These are phyloP conservation scores for Rhododendron williamsianum DNA, from an alignment of 148 eudicot species.

Conservation along the genomic window DNA sequence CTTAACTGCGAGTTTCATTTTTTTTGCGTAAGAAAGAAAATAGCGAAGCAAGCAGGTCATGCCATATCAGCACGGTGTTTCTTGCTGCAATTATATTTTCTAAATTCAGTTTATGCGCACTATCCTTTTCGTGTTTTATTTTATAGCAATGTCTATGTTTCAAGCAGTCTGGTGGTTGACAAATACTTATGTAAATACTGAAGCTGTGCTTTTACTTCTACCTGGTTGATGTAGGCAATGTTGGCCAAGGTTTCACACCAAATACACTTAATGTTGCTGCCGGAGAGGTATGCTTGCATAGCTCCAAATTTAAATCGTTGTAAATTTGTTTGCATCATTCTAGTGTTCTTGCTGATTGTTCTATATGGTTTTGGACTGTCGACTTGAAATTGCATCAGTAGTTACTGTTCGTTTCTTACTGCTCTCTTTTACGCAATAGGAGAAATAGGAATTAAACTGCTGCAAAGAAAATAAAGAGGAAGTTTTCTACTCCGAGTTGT, in stretches of 20 bases:
- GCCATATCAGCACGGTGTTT: background rate
- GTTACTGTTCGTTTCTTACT: background rate
- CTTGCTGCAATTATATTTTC: background rate
- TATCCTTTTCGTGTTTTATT: background rate
- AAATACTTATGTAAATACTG: background rate
- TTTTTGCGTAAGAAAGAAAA: background rate
- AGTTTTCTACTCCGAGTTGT: background rate
- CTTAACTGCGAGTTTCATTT: background rate
- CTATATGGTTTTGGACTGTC: background rate
- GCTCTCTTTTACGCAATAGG: background rate
- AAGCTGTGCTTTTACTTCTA: constrained; percentile 5
- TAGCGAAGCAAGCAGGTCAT: background rate
- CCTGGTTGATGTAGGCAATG: constrained; percentile 33
- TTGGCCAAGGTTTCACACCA: constrained; percentile 43
- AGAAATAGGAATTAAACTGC: background rate
- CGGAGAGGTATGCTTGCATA: constrained; percentile 38
- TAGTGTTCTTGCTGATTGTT: background rate
- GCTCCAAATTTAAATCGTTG: background rate
- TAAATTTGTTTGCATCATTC: background rate
- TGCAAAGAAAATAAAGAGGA: background rate
- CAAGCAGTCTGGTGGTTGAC: background rate
- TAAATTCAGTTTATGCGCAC: background rate
- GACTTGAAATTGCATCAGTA: background rate
- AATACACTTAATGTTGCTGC: constrained; percentile 37
- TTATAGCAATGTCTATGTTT: background rate